Percentiles rank a stretch among this genome's conserved stretches.
phyloP scores from a whole-genome alignment of 441 rosid species.

The Euphorbia schlechtendalii region DNA sequence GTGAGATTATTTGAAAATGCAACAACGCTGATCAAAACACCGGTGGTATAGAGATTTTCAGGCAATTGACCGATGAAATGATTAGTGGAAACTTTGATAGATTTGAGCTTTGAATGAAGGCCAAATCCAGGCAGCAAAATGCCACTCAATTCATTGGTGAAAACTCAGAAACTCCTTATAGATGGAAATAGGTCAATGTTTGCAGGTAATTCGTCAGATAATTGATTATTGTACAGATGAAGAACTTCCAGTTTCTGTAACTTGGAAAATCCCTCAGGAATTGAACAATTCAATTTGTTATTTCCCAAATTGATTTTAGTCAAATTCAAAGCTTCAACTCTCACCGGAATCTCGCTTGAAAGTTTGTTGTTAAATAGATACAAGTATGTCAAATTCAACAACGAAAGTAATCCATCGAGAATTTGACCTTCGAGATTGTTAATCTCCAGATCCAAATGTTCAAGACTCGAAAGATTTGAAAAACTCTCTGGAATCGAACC shows the following conservation, averaged over 20 bases:
- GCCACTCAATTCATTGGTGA: constrained; percentile 54
- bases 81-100: constrained; percentile 55
- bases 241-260: constrained; percentile 35
- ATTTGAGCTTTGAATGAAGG: constrained; percentile 44
- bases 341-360: constrained; percentile 54
- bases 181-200: constrained; percentile 45
- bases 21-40: constrained; percentile 51
- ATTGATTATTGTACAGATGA: constrained; percentile 37
- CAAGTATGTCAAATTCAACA: constrained; percentile 38
- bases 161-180: constrained; percentile 33
- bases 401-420: too few species aligned
- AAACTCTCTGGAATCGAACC: too few species aligned
- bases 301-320: constrained; percentile 40
- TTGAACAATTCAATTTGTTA: constrained; percentile 54
- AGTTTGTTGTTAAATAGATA: too few species aligned
- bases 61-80: constrained; percentile 66
- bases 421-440: too few species aligned
- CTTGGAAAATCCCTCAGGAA: constrained; percentile 56
- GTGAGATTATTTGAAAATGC: constrained; percentile 54
- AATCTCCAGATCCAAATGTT: too few species aligned
- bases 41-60: constrained; percentile 52
- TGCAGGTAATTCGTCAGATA: constrained; percentile 54
- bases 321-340: constrained; percentile 35
- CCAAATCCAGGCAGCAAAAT: constrained; percentile 63
- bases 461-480: too few species aligned